These are phyloP conservation scores for Arthrinium puccinioides DNA, from an alignment of 2,329 filamentous ascomycete genomes.

Conservation along the genomic window DNA sequence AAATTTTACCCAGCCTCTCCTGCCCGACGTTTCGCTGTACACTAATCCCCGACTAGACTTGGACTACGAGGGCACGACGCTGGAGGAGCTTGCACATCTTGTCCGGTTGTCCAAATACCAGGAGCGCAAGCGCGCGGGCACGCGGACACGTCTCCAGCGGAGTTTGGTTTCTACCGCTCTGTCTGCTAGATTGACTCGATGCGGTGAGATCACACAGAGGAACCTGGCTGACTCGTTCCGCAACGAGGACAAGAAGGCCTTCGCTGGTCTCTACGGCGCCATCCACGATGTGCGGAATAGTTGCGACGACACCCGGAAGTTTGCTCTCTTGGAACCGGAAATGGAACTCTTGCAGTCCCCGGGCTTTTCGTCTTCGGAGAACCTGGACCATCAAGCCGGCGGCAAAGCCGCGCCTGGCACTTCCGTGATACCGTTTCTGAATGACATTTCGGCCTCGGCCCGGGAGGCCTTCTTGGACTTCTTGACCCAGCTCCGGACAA, in stretches of 20 bases:
- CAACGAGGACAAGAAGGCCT: conserved; percentile 70
- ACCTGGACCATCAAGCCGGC: conserved; percentile 39
- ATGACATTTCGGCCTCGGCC: conserved; percentile 69
- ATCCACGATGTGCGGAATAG: conserved; percentile 74
- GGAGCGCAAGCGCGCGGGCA: conserved; percentile 70
- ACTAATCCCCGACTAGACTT: conserved; percentile 52
- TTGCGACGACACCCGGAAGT: conserved; percentile 64
- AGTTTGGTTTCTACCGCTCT: conserved; percentile 69
- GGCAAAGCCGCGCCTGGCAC: conserved; percentile 22
- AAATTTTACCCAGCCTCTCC: conserved; percentile 45
- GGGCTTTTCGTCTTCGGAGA: conserved; percentile 42
- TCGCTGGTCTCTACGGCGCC: conserved; percentile 67
- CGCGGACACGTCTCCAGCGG: conserved; percentile 65
- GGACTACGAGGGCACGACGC: conserved; percentile 58
- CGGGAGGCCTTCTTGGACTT: conserved; percentile 73
- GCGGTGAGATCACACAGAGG: conserved; percentile 66
- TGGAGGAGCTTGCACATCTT: conserved; percentile 72
- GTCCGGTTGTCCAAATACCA: conserved; percentile 74
- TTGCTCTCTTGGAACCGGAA: conserved; percentile 65
- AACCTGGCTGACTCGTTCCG: conserved; percentile 74
- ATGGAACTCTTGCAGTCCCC: conserved; percentile 54
- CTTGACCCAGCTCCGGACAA: conserved; percentile 73
- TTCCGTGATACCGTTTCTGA: conserved; percentile 49
- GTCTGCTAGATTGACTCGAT: conserved; percentile 66
- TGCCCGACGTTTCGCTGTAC: conserved; percentile 61